Evolutionary conservation across 2,329 filamentous ascomycete genomes (phyloP), one percentile per base, ranked within the genome.

Genomic region (Stemphylium lycopersici): DNA sequence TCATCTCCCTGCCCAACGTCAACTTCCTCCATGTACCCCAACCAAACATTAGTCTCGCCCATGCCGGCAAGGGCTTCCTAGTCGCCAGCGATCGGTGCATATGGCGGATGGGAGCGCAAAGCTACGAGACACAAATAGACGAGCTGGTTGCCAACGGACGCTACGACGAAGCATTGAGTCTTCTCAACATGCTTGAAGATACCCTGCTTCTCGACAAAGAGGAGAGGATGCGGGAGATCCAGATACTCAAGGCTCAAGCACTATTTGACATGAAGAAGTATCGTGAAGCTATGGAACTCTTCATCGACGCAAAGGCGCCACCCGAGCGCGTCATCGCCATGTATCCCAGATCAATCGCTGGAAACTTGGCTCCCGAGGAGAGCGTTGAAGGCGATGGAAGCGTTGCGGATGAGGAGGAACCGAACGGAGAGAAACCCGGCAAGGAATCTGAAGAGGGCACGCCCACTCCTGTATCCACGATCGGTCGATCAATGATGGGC

Each of bases 21-120:
- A 90, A 85, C 29, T 87, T 93, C 58, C 80, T 99, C 52, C 91
- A 98, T 73, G 95, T 98, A 22, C 91, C 93, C 0, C 92, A 96
- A 44, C 93, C 93, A 0, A 96, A 91, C 16, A 89, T 93, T 60
- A 96, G 93, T 69, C 80, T 99, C n/a, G 91, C 93, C 0, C 95
- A 99, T 77, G 93, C 92, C 0, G 95, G 91, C 3, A 99, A 99
- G 73, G 93, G 93, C 0, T 99, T 99, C 66, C 84, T 98, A 55
- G 92, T 98, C 46, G 89, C 89, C 16, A 97, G 93, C 70, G 95
- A 98, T 51, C 84, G 95, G 39, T 89, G 84, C 31, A 90, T 99
- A 33, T 99, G 95, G 95, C 89, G 95, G 65, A 98, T 99, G 95
- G 90, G 88, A 59, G 90, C 93, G 3, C 87, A 93, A 33, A 90